phyloP scores from a whole-genome alignment of 345 rosid genomes.

The Acer saccharum region DNA sequence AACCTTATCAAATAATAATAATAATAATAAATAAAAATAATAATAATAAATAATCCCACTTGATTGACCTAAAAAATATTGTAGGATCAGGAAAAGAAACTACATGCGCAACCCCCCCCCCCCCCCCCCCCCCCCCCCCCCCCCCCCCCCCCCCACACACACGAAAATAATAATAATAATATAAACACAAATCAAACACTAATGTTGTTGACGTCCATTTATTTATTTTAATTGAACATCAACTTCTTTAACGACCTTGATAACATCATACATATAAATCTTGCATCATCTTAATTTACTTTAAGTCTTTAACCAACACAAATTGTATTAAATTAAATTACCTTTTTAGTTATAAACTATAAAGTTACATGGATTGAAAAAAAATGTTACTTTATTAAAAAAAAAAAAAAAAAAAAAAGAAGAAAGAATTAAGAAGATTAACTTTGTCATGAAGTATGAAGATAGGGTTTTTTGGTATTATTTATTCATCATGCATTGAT shows the following conservation, averaged over 20 bases:
- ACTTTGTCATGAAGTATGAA: not conserved
- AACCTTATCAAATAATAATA: too few relatives aligned
- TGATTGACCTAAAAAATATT: too few relatives aligned
- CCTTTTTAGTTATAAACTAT: not conserved
- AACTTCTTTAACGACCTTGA: not conserved
- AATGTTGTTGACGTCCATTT: not conserved
- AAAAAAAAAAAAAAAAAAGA: not conserved
- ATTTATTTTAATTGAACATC: not conserved
- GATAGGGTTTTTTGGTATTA: not conserved
- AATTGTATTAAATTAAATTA: too few relatives aligned
- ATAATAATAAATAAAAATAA: too few relatives aligned
- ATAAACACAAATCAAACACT: not conserved
- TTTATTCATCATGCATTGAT: constrained; percentile 12
- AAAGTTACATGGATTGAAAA: not conserved
- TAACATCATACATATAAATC: not conserved
- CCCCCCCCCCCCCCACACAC: too few relatives aligned
- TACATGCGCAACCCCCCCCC: too few relatives aligned
- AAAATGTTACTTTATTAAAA: not conserved
- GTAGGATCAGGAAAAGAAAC: too few relatives aligned
- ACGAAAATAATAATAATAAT: too few relatives aligned
- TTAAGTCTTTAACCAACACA: not conserved
- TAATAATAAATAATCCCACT: too few relatives aligned
- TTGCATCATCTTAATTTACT: not conserved
- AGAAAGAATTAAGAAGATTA: not conserved
- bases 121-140: too few relatives aligned